Base-by-base conservation (phyloP, 306 rosid genomes). In the Cicer arietinum region DNA sequence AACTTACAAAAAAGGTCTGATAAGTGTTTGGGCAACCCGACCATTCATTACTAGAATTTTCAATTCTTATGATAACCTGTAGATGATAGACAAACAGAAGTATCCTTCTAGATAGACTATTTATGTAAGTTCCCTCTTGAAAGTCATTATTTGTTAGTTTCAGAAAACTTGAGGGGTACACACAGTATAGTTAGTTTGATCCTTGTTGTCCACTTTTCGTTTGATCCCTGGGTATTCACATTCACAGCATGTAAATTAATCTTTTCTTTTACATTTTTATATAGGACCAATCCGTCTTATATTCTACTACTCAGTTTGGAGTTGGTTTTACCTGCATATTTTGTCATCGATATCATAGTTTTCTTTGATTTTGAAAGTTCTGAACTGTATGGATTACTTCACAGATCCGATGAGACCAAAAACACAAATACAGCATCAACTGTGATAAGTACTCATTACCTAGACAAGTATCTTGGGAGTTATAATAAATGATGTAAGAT, bases 371-470 rank as follows among this genome's bases (percentile, higher is more conserved):
- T 41, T 16, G 50, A 63, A 40, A 63, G 66, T 59, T 30, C 65
- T 30, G 12, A 10, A 7, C 16, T 6, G 43, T 8, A 14, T 9
- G 13, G 48, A 40, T 41, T 1, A 16, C 35, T 63, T 63, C 44
- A 67, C 11, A 13, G 20, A 30, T 22, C 22, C 9, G 4, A 16
- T 14, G 1, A 45, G 13, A 67, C 20, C 20, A 67, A 10, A 67
- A 67, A 68, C 45, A 47, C 22, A 47, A 67, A 67, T 25, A 30
- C 73, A 43, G 71, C 54, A 65, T 65, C 70, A 65, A 10, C 37
- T 64, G 30, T 43, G 1, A 17, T 25, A 44, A 65, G 22, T 47
- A 67, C 47, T 13, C 73, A 20, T 13, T 67, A 10, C 72, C 57
- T 42, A 17, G 52, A 22, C 2, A 67, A 22, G 47, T 46, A 62